phyloP scores from a whole-genome alignment of 2,329 filamentous ascomycete genomes.

The Lasiodiplodia sp. region DNA sequence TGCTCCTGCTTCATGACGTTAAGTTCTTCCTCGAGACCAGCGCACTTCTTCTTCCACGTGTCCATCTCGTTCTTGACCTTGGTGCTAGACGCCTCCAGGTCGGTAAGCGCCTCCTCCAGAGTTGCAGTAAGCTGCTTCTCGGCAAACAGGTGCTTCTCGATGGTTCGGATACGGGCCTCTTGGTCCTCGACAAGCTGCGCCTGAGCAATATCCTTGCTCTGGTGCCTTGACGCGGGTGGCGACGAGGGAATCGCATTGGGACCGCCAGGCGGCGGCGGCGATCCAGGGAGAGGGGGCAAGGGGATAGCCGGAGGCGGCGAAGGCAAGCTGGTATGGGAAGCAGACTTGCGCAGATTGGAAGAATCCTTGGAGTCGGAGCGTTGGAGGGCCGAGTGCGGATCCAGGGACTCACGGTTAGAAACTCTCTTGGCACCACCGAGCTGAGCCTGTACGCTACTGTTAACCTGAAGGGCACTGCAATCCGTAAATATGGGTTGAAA shows the following conservation, averaged over 20 bases:
- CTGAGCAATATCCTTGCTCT: slow-evolving; percentile 80
- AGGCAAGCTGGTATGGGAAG: slow-evolving; percentile 81
- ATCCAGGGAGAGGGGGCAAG: slow-evolving; percentile 83
- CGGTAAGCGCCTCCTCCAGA: slow-evolving; percentile 92
- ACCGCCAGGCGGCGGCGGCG: slow-evolving; percentile 41
- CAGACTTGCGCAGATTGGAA: slow-evolving; percentile 79
- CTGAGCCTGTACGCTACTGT: slow-evolving; percentile 59
- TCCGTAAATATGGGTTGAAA: neutral
- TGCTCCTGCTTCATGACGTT: slow-evolving; percentile 68
- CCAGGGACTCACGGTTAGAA: slow-evolving; percentile 54
- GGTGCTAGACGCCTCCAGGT: slow-evolving; percentile 89
- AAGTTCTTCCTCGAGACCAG: slow-evolving; percentile 75
- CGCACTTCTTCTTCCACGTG: slow-evolving; percentile 85
- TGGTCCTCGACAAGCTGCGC: slow-evolving; percentile 91
- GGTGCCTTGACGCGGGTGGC: slow-evolving; percentile 70
- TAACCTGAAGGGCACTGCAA: slow-evolving; percentile 33
- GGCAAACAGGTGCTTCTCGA: slow-evolving; percentile 94
- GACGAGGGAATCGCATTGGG: slow-evolving; percentile 52
- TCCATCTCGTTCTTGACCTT: slow-evolving; percentile 92
- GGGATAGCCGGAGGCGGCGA: slow-evolving; percentile 95
- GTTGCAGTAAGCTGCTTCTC: slow-evolving; percentile 97
- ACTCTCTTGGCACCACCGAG: slow-evolving; percentile 63
- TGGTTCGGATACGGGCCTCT: slow-evolving; percentile 90
- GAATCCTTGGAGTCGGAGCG: slow-evolving; percentile 43
- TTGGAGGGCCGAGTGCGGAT: slow-evolving; percentile 40